Percentiles rank a stretch among this genome's conserved stretches.
Conservation (phyloP, 208 protist species). For the Crithidia sp. region DNA sequence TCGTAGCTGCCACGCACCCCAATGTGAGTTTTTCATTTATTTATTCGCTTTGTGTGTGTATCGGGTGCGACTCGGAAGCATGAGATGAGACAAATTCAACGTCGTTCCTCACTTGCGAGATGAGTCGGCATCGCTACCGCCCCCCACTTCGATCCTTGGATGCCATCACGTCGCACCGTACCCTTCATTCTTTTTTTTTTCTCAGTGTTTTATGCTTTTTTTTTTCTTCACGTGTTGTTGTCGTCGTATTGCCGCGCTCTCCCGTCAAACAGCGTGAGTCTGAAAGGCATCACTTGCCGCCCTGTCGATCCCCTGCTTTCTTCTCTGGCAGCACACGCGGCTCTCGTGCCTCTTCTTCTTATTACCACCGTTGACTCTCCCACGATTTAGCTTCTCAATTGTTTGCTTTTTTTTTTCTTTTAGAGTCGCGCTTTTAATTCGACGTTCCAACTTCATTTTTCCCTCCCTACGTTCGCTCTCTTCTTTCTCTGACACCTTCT, state of each 20-base stretch:
- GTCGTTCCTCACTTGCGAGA: conserved; percentile 31
- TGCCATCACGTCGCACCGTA: not conserved
- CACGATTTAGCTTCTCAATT: not conserved
- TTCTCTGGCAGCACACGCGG: not conserved
- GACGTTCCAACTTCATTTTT: not conserved
- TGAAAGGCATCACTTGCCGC: not conserved
- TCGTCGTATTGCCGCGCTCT: not conserved
- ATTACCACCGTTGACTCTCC: not conserved
- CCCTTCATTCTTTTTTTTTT: conserved; percentile 8
- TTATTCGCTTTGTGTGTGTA: not conserved
- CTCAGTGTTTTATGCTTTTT: not conserved
- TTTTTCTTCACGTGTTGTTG: conserved; percentile 4
- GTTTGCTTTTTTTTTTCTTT: conserved; percentile 11
- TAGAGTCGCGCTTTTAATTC: not conserved
- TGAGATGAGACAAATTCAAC: conserved; percentile 44
- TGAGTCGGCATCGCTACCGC: not conserved
- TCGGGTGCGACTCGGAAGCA: conserved; percentile 3
- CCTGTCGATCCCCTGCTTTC: not conserved
- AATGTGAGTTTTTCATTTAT: no score
- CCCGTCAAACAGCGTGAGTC: not conserved
- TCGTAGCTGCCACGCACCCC: no score
- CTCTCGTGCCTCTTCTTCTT: not conserved
- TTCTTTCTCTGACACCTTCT: no score
- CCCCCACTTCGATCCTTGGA: conserved; percentile 2
- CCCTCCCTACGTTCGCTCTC: not conserved